Conservation (phyloP, 1,284 basidiomycete genomes). For the Pulveroboletus sp. region DNA sequence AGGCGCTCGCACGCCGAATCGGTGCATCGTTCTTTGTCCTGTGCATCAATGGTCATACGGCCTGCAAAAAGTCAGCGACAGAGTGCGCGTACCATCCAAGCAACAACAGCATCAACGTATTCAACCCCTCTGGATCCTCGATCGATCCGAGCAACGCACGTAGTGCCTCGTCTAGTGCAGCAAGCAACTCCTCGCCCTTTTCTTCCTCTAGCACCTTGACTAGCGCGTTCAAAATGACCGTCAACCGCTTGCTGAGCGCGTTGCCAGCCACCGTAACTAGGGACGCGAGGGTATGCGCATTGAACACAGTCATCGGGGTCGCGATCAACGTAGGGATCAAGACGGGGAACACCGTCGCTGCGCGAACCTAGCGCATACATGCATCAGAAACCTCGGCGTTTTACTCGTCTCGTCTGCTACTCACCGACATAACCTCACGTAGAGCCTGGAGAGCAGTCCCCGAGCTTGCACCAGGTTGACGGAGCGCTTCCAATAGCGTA, state of each 20-base stretch:
- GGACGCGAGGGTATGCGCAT: constrained; percentile 88
- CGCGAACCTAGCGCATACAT: constrained; percentile 64
- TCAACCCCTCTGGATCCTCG: constrained; percentile 81
- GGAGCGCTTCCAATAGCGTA: constrained; percentile 89
- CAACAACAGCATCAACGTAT: constrained; percentile 86
- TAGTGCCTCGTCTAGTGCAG: constrained; percentile 78
- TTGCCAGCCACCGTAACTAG: constrained; percentile 92
- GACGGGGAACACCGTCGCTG: constrained; percentile 96
- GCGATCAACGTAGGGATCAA: constrained; percentile 92
- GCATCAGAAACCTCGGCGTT: neutral
- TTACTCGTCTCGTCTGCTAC: too few species aligned
- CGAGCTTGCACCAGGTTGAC: constrained; percentile 86
- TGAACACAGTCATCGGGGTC: constrained; percentile 92
- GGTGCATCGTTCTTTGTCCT: constrained; percentile 82
- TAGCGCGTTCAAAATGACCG: constrained; percentile 73
- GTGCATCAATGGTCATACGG: too few species aligned
- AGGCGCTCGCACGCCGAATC: constrained; percentile 74
- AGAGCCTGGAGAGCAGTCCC: constrained; percentile 95
- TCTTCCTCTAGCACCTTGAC: constrained; percentile 71
- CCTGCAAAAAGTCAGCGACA: neutral
- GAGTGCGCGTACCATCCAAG: constrained; percentile 71
- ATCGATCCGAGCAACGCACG: constrained; percentile 77
- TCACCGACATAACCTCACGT: constrained; percentile 90
- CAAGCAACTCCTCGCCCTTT: constrained; percentile 66
- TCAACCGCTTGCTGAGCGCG: constrained; percentile 83